phyloP scores from a whole-genome alignment of 352 stramenopile genomes.

The Thalassiosira exigua region DNA sequence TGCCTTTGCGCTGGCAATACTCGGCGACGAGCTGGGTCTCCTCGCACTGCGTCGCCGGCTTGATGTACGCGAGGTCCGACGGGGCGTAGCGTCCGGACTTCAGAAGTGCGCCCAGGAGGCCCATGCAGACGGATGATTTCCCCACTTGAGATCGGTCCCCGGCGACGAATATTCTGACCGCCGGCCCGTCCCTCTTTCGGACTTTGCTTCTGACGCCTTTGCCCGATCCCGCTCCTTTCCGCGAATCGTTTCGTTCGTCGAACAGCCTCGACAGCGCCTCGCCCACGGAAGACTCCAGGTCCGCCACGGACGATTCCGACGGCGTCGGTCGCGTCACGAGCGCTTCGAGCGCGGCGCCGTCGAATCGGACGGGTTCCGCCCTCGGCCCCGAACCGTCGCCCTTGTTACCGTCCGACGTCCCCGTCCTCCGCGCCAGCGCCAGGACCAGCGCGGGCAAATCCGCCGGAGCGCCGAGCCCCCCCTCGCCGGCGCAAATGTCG shows the following conservation, averaged over 20 bases:
- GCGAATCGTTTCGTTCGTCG: conserved; percentile 15
- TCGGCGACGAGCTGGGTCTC: conserved; percentile 91
- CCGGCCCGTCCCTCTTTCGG: conserved; percentile 15
- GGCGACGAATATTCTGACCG: conserved; percentile 72
- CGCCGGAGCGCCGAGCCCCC: conserved; percentile 28
- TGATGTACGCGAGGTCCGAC: conserved; percentile 94
- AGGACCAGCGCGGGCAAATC: conserved; percentile 44
- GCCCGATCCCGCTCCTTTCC: no score
- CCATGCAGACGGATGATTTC: conserved; percentile 96
- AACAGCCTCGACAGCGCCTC: conserved; percentile 38
- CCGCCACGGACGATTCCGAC: not conserved
- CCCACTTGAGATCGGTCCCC: conserved; percentile 90
- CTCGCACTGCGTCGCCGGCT: conserved; percentile 97
- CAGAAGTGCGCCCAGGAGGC: conserved; percentile 91
- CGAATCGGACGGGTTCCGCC: conserved; percentile 31
- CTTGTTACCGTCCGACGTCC: not conserved
- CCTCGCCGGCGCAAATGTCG: conserved; percentile 27
- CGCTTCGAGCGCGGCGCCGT: conserved; percentile 13
- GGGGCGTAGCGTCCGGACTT: conserved; percentile 67
- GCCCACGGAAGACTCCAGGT: conserved; percentile 9
- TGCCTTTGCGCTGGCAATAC: conserved; percentile 91
- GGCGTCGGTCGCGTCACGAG: no score
- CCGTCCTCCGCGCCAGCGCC: no score
- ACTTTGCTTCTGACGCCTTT: conserved; percentile 3
- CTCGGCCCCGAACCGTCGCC: not conserved